These are phyloP conservation scores for Schizosaccharomyces pombe DNA, from an alignment of 805 yeast genomes.

Conservation along the genomic window DNA sequence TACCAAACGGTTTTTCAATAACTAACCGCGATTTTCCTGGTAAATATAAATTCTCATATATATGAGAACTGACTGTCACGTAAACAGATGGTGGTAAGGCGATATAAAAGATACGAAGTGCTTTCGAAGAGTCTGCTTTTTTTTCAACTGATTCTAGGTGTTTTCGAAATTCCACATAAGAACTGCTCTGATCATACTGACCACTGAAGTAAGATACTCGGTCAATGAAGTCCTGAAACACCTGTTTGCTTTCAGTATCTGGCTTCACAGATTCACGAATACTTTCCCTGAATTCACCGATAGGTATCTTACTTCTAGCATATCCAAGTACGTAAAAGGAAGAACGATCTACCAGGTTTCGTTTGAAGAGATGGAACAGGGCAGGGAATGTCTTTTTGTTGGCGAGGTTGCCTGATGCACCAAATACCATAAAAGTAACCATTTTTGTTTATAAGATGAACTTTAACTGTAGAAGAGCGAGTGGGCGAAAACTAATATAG, in stretches of 20 bases:
- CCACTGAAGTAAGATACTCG: conserved; percentile 51
- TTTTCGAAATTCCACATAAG: conserved; percentile 35
- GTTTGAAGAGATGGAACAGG: neutral
- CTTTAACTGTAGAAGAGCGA: too few relatives aligned
- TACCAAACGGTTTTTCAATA: conserved; percentile 94
- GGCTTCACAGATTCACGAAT: conserved; percentile 23
- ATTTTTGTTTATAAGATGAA: too few relatives aligned
- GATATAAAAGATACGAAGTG: conserved; percentile 50
- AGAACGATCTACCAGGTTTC: conserved; percentile 6
- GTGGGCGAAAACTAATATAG: too few relatives aligned
- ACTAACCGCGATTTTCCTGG: conserved; percentile 50
- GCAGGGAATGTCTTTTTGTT: conserved; percentile 61
- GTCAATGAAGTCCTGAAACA: conserved; percentile 28
- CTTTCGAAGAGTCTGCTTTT: conserved; percentile 29
- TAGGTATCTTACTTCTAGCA: conserved; percentile 58
- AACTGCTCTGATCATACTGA: conserved; percentile 56
- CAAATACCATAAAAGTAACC: conserved; percentile 44
- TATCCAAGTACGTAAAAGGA: conserved; percentile 65
- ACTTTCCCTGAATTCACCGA: conserved; percentile 40
- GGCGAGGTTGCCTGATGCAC: conserved; percentile 89
- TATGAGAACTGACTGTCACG: conserved; percentile 46
- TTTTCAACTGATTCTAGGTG: conserved; percentile 38
- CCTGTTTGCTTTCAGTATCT: conserved; percentile 18
- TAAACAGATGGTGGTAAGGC: conserved; percentile 91
- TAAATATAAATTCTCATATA: conserved; percentile 44